phyloP scores from a whole-genome alignment of 2,329 filamentous ascomycete genomes.

The Microthyrium microscopicum region DNA sequence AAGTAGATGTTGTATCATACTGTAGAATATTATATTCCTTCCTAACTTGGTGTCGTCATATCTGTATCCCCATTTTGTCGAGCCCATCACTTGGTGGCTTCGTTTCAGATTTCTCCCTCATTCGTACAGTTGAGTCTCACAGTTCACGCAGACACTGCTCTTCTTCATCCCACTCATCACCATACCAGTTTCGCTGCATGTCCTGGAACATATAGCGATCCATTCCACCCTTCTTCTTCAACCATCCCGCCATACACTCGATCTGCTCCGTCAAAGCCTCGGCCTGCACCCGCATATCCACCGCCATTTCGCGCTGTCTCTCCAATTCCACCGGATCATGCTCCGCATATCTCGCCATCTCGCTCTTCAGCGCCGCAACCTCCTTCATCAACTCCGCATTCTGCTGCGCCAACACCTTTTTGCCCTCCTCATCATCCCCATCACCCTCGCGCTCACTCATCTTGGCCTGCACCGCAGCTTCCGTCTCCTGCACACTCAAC shows the following conservation, averaged over 20 bases:
- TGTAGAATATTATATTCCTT: too few species aligned
- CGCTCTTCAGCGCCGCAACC: conserved; percentile 20
- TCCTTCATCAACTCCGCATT: conserved; percentile 21
- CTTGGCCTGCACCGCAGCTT: conserved; percentile 23
- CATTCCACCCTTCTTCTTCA: conserved; percentile 17
- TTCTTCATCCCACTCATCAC: conserved; percentile 36
- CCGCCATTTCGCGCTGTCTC: conserved; percentile 20
- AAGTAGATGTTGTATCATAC: too few species aligned
- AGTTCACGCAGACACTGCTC: conserved; percentile 26
- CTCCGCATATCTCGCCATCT: conserved; percentile 28
- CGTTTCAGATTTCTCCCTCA: too few species aligned
- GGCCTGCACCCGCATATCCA: conserved; percentile 15
- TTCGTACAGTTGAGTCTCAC: too few species aligned
- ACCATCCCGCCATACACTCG: conserved; percentile 28
- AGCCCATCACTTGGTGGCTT: too few species aligned
- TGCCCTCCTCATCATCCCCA: conserved; percentile 15
- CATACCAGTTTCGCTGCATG: conserved; percentile 32
- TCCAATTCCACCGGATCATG: conserved; percentile 29
- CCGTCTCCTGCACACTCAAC: conserved; percentile 20
- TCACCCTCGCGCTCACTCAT: conserved; percentile 23
- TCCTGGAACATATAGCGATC: conserved; percentile 28
- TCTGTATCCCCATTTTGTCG: too few species aligned
- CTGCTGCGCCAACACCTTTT: conserved; percentile 22
- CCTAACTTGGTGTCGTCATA: too few species aligned
- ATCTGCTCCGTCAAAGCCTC: conserved; percentile 28